A percentile compares a stretch with the other conserved stretches of the same genome.
Evolutionary conservation across 768 basidiomycete species (phyloP).

Genomic region (Plicaturopsis crispa): DNA sequence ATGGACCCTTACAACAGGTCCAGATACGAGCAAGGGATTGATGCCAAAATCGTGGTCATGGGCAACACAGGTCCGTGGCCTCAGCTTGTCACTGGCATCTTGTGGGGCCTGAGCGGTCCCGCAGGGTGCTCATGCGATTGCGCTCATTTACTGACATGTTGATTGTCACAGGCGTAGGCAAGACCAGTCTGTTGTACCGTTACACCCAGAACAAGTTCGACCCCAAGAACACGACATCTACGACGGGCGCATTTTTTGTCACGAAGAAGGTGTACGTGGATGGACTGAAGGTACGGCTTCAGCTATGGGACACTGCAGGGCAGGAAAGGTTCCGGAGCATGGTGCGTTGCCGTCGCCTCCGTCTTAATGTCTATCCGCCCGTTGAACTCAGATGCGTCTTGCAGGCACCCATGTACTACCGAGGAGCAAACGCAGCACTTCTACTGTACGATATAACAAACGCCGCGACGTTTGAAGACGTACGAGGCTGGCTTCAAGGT

Average conservation of each 20-base stretch:
- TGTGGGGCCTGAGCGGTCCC: too few relatives aligned
- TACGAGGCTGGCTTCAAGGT: slow-evolving; percentile 90
- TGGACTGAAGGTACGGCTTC: slow-evolving; percentile 78
- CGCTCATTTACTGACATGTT: slow-evolving; percentile 3
- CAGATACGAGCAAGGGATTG: slow-evolving; percentile 77
- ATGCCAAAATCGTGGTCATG: slow-evolving; percentile 95
- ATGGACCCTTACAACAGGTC: slow-evolving; percentile 62
- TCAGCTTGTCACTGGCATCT: too few relatives aligned
- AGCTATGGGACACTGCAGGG: slow-evolving; percentile 91
- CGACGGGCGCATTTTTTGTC: slow-evolving; percentile 90
- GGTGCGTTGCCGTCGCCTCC: slow-evolving; percentile 35
- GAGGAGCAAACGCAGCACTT: slow-evolving; percentile 90
- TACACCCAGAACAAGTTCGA: slow-evolving; percentile 90
- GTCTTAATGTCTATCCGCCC: slow-evolving; percentile 2
- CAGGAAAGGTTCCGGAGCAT: slow-evolving; percentile 91
- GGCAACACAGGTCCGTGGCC: too few relatives aligned
- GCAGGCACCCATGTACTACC: slow-evolving; percentile 94
- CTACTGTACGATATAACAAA: slow-evolving; percentile 95
- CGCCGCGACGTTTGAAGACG: slow-evolving; percentile 79
- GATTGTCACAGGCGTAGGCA: slow-evolving; percentile 65
- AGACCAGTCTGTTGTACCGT: slow-evolving; percentile 84
- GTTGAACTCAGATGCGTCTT: slow-evolving; percentile 9
- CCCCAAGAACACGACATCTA: slow-evolving; percentile 82
- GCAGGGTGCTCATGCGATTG: slow-evolving; percentile 9
- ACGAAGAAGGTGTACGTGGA: slow-evolving; percentile 87